Base-by-base conservation (phyloP, 139 green algal genomes). In the Micractinium conductrix region DNA sequence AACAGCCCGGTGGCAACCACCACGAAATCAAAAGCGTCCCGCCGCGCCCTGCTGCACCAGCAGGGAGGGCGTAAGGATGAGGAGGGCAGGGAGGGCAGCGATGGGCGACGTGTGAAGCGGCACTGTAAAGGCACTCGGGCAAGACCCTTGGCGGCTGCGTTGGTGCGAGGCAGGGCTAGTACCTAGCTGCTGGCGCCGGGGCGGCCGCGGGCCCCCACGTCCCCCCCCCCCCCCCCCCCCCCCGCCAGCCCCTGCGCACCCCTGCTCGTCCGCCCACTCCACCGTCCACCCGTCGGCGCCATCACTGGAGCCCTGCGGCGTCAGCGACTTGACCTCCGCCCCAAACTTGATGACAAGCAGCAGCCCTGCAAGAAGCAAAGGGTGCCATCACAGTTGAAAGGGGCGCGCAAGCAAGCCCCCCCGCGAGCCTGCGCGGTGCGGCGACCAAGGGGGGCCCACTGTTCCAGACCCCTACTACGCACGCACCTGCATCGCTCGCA, bases 1-100 rank as follows among this genome's bases (percentile, higher is more conserved):
- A 80, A 80, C 26, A 80, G 74, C 4, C 74, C 74, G 33, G 74
- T 80, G 74, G 74, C 74, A 5, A 80, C 53, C 19, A 80, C 50
- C 45, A 80, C 48, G 24, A 69, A 80, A 9, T 80, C 74, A 69
- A 80, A 80, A 1, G 9, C 2, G 43, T 67, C 48, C 10, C 48
- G 2, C 17, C 44, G 72, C 26, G 37, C 72, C n/a, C 40, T 62
- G 72, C 69, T 75, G 69, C 69, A 73, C 1, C 24, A 37, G 21
- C 60, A 68, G 60, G 26, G 60, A 26, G 26, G 60, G 4, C 26
- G 26, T 24, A 30, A 37, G 60, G 26, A 68, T 68, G 60, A 33
- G 9, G 12, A 30, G 33, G 22, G 8, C 3, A 68, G 26, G 60
- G 60, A 19, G 60, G 2, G 26, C 2, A 37, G 60, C 21, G 8